Evolutionary conservation across 805 yeast genomes (phyloP).

Genomic region (Diddensiella caesifluorescens): DNA sequence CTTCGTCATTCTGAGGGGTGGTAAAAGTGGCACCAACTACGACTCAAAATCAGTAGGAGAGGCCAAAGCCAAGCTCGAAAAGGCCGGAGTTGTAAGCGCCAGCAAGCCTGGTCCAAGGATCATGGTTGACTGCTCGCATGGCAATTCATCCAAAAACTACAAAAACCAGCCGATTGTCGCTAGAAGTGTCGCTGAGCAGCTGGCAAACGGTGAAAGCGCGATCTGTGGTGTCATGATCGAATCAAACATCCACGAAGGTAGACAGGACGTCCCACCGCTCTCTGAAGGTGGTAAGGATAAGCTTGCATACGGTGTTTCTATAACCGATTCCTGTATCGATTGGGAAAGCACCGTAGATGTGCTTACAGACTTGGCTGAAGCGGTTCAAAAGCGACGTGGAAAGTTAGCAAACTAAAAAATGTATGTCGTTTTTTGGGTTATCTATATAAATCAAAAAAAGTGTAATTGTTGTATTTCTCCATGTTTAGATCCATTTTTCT

Average conservation of each 20-base stretch:
- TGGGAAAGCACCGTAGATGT: slow-evolving; percentile 81
- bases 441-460: too few species aligned
- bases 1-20: slow-evolving; percentile 92
- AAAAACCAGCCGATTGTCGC: slow-evolving; percentile 91
- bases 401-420: background rate
- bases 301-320: slow-evolving; percentile 86
- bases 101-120: slow-evolving; percentile 52
- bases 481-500: too few species aligned
- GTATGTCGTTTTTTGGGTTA: too few species aligned
- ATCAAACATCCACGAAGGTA: slow-evolving; percentile 84
- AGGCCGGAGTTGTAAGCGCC: slow-evolving; percentile 39
- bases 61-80: slow-evolving; percentile 53
- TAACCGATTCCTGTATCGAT: slow-evolving; percentile 96
- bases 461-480: too few species aligned
- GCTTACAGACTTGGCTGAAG: slow-evolving; percentile 64
- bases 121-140: slow-evolving; percentile 98
- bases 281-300: slow-evolving; percentile 63
- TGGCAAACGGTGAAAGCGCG: slow-evolving; percentile 62
- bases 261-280: slow-evolving; percentile 78
- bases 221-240: slow-evolving; percentile 97
- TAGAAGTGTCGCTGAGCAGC: slow-evolving; percentile 68
- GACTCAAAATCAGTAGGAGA: slow-evolving; percentile 68
- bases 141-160: slow-evolving; percentile 87
- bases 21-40: slow-evolving; percentile 86
- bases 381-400: slow-evolving; percentile 72